Percentiles rank a stretch among this genome's conserved stretches.
Evolutionary conservation across 768 basidiomycete species (phyloP).

Genomic region (Termitomyces sp.): DNA sequence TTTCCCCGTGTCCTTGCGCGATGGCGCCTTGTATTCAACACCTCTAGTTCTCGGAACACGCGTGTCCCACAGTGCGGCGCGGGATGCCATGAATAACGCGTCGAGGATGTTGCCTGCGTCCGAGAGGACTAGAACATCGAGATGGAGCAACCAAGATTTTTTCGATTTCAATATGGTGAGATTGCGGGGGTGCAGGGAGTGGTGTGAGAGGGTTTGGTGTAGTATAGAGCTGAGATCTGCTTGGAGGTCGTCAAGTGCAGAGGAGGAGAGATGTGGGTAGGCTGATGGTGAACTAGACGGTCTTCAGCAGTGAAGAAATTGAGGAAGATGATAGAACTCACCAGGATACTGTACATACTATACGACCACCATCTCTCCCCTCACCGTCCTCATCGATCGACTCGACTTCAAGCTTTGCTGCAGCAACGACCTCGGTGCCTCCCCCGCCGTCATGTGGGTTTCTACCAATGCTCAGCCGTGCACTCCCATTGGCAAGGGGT

Average conservation of each 20-base stretch:
- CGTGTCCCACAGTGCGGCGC: slow-evolving; percentile 79
- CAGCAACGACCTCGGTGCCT: slow-evolving; percentile 78
- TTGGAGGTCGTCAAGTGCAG: slow-evolving; percentile 72
- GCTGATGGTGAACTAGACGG: slow-evolving; percentile 72
- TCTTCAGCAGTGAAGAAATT: slow-evolving; percentile 15
- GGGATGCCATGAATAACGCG: slow-evolving; percentile 73
- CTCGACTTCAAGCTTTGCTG: slow-evolving; percentile 78
- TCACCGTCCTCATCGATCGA: slow-evolving; percentile 36
- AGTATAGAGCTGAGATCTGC: slow-evolving; percentile 66
- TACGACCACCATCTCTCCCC: slow-evolving; percentile 54
- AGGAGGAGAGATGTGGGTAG: slow-evolving; percentile 63
- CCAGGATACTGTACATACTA: slow-evolving; percentile 76
- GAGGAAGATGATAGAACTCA: slow-evolving; percentile 33
- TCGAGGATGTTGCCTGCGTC: slow-evolving; percentile 78
- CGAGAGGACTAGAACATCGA: slow-evolving; percentile 72
- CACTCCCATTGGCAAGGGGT: slow-evolving; percentile 84
- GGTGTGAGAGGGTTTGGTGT: slow-evolving; percentile 61
- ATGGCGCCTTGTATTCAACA: slow-evolving; percentile 60
- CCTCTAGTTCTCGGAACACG: slow-evolving; percentile 71
- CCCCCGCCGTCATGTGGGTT: slow-evolving; percentile 50
- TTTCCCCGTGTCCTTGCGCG: slow-evolving; percentile 9
- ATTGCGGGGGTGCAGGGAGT: slow-evolving; percentile 62
- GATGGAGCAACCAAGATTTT: slow-evolving; percentile 73
- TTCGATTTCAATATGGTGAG: slow-evolving; percentile 54
- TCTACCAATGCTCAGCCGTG: slow-evolving; percentile 67